Percentiles rank a stretch among this genome's conserved stretches.
These are phyloP conservation scores for Sugiyamaella sp. DNA, from an alignment of 1,139 yeast genomes.

Conservation along the genomic window DNA sequence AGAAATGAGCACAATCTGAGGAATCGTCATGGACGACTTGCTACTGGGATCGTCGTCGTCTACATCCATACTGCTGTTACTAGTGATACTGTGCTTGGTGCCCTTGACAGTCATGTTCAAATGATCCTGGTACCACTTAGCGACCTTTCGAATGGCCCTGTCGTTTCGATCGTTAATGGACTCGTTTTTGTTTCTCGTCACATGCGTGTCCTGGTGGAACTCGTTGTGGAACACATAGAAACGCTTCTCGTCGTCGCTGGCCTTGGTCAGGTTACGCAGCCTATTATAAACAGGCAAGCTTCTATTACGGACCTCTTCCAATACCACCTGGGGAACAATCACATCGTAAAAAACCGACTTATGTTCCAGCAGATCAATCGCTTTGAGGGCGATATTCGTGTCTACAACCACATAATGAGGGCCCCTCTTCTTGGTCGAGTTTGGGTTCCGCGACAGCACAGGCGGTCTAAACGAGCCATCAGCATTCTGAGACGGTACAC, in stretches of 20 bases:
- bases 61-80: background rate
- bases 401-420: conserved; percentile 83
- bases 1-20: conserved; percentile 64
- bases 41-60: background rate
- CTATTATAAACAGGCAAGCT: conserved; percentile 89
- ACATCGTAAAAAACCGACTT: conserved; percentile 81
- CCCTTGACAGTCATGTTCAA: conserved; percentile 43
- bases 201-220: conserved; percentile 72
- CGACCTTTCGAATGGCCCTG: conserved; percentile 79
- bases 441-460: conserved; percentile 51
- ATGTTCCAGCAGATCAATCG: conserved; percentile 87
- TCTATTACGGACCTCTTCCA: conserved; percentile 89
- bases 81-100: background rate
- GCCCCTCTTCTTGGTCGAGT: conserved; percentile 58
- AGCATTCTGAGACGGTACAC: conserved; percentile 52
- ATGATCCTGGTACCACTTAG: conserved; percentile 73
- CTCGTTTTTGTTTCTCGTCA: conserved; percentile 66
- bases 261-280: conserved; percentile 70
- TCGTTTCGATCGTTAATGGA: conserved; percentile 89
- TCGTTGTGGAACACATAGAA: conserved; percentile 94
- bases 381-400: conserved; percentile 84
- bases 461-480: conserved; percentile 49
- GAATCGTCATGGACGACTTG: conserved; percentile 28
- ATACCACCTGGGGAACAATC: conserved; percentile 87
- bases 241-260: conserved; percentile 70